Evolutionary conservation across 306 rosid species (phyloP), one percentile per base, ranked within the genome.

Genomic region (Abrus precatorius): DNA sequence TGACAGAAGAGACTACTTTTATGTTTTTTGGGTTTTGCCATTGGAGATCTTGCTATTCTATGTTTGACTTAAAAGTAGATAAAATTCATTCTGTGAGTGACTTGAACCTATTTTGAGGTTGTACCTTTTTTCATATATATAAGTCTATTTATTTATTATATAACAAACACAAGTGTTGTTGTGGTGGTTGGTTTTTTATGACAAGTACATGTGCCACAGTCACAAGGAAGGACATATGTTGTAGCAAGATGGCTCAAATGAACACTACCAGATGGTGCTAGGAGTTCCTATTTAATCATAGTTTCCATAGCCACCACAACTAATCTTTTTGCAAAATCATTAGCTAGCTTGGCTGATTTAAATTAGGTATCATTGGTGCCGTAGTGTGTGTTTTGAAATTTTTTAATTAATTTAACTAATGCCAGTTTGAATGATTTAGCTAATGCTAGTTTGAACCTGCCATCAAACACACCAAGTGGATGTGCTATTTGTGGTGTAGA

Each of bases 61-160:
- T 84, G 84, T 61, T 67, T 73, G 77, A 81, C 88, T 69, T 71
- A 11, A 6, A 8, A 78, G 84, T 74, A 78, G 76, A 74, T 87
- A 74, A 13, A 54, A 81, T 87, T 77, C 84, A 80, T 84, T 73
- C 29, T 82, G 62, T 32, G 54, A 56, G 82, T 81, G 84, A 77
- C 77, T 77, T 1, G 27, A 72, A 73, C 85, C 36, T 61, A 50
- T 41, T 69, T 74, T 48, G 83, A 53, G 79, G 49, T 36, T 84
- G 84, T 72, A 72, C 60, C 61, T 61, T 50, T 82, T 75, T 28
- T 62, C 5, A 3, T 55, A 71, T 72, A 52, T 83, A 63, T 62
- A 36, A 29, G 53, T 45, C 59, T 64, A 62, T 77, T 54, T 48
- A 71, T 59, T 32, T 27, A 20, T 20, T 20, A 20, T 20, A 20